Evolutionary conservation across 805 yeast species (phyloP), one percentile per base, ranked within the genome.

Genomic region (Kodamaea hsintzibuensis): DNA sequence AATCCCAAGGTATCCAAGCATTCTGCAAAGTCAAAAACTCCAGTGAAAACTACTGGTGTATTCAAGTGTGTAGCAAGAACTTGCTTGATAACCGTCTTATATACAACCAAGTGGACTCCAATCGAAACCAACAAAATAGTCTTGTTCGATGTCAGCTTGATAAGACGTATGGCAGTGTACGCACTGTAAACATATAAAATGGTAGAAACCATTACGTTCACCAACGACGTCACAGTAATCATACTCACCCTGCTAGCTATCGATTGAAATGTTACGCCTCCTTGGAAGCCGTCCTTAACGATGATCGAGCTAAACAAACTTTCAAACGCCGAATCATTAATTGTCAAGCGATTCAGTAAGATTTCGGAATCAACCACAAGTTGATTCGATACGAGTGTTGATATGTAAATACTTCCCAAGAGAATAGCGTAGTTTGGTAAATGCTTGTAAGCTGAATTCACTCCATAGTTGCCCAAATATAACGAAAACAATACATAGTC

Each of bases 11-110:
- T 16, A 5, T 37, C 17, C 52, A 57, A 57, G 10, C 49, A 50
- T 18, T 57, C 60, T 16, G 49, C 56, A 17, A 57, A 42, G 35
- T 57, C 60, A 42, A 45, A 45, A 27, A 13, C 35, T 6, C 60
- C 60, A 9, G 19, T 17, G 45, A 53, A 57, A 3, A 19, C 46
- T 40, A 52, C 12, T 2, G 52, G 52, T 12, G 43, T 48, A 33
- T 47, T 33, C 49, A 49, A 37, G 16, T 46, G 33, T 12, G 44
- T 19, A 25, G 16, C 18, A 16, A 44, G 16, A 2, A 44, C 22
- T 27, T 47, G 55, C 51, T 50, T 54, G 49, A 52, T 14, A 2
- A 47, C 16, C 7, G 37, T 10, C 47, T 51, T 52, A 49, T 44
- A 54, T 1, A 53, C 10, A 30, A 57, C 17, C 49, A 54, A 50